phyloP scores from a whole-genome alignment of 129 eudicot species.

The Tagetes patula region DNA sequence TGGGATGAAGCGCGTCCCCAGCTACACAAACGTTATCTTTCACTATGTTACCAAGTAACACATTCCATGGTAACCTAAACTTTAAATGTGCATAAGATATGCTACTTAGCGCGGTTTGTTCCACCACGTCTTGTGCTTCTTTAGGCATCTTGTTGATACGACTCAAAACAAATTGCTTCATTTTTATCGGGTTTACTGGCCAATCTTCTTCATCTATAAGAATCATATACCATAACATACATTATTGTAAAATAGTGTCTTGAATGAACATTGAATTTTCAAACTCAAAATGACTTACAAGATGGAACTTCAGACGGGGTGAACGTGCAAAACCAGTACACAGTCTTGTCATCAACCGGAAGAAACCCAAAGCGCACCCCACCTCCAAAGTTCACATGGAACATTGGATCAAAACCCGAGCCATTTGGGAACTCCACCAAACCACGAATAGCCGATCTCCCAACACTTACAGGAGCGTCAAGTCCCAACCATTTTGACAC shows the following conservation, averaged over 20 bases:
- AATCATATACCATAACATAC: background rate
- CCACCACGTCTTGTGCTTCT: conserved; percentile 44
- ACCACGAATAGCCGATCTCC: conserved; percentile 76
- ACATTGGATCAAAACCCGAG: conserved; percentile 53
- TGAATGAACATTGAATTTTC: background rate
- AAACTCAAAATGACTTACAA: conserved; percentile 38
- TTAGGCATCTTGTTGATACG: conserved; percentile 39
- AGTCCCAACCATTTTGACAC: conserved; percentile 74
- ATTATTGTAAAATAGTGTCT: background rate
- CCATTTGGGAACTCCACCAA: conserved; percentile 60
- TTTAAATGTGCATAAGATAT: conserved; percentile 47
- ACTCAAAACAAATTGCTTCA: conserved; percentile 66
- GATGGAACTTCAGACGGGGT: conserved; percentile 40
- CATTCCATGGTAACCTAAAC: conserved; percentile 60
- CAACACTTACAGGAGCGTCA: conserved; percentile 44
- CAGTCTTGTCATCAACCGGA: conserved; percentile 55
- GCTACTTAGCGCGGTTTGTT: conserved; percentile 38
- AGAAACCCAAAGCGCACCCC: conserved; percentile 68
- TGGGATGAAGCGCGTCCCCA: conserved; percentile 86
- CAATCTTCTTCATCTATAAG: conserved; percentile 50
- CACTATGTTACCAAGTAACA: conserved; percentile 43
- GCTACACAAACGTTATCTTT: conserved; percentile 64
- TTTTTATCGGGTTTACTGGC: conserved; percentile 47
- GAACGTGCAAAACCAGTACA: conserved; percentile 76
- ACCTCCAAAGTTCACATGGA: conserved; percentile 44